These are phyloP conservation scores for Solanum appendiculatum DNA, from an alignment of 257 asterid genomes.

Conservation along the genomic window DNA sequence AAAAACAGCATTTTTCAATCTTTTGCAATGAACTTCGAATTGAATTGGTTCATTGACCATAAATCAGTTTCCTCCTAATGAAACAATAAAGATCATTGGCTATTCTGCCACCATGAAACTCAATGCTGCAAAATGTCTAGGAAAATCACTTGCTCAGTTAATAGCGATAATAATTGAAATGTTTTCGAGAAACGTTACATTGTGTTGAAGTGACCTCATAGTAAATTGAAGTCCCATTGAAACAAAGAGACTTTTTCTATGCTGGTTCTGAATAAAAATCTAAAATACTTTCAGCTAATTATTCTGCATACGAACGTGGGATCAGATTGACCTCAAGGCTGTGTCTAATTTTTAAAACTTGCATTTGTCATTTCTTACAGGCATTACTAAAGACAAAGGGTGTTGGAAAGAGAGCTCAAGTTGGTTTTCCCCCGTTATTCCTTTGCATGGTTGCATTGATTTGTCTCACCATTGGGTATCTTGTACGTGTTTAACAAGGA, in stretches of 20 bases:
- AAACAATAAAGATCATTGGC: background rate
- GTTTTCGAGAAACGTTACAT: background rate
- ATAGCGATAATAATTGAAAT: background rate
- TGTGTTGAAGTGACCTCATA: background rate
- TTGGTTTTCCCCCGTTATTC: conserved; percentile 35
- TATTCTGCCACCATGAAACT: background rate
- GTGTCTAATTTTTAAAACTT: background rate
- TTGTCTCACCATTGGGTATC: conserved; percentile 23
- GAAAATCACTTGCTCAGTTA: background rate
- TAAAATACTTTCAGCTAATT: background rate
- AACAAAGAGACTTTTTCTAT: background rate
- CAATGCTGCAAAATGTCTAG: background rate
- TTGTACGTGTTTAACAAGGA: conserved; percentile 9
- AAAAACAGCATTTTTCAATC: background rate
- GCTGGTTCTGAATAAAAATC: background rate
- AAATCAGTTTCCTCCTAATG: background rate
- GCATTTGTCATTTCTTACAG: conserved; percentile 7
- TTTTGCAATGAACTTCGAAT: background rate
- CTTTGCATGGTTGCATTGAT: conserved; percentile 31
- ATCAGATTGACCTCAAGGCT: background rate
- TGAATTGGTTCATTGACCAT: background rate
- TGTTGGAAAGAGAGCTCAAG: conserved; percentile 16
- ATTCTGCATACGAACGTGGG: background rate
- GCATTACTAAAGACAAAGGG: conserved; percentile 14
- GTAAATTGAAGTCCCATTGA: background rate